Conservation (phyloP, 441 rosid species). For the Manihot esculenta region DNA sequence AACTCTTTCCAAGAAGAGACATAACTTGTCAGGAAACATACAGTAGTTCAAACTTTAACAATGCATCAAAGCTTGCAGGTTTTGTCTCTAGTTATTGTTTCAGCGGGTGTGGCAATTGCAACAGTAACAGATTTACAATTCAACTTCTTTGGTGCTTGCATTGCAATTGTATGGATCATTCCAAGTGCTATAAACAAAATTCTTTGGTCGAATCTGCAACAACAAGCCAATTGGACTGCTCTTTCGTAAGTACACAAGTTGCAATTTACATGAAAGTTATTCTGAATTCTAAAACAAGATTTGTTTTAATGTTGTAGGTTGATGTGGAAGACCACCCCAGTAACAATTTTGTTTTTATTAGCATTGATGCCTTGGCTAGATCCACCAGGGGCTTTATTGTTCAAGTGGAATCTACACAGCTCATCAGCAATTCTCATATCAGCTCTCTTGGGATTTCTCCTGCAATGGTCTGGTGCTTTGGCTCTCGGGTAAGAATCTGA, state of each 20-base stretch:
- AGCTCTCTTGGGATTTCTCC: conserved; percentile 86
- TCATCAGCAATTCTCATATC: conserved; percentile 62
- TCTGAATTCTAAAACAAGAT: no score
- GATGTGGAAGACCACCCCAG: conserved; percentile 98
- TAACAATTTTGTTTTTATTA: conserved; percentile 73
- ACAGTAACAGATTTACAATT: conserved; percentile 86
- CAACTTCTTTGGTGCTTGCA: conserved; percentile 72
- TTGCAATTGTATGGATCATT: conserved; percentile 80
- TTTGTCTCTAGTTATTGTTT: conserved; percentile 65
- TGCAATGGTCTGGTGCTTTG: conserved; percentile 96
- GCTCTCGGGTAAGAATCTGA: conserved; percentile 71
- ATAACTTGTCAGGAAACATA: no score
- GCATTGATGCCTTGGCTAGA: conserved; percentile 93
- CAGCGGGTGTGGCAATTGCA: conserved; percentile 83
- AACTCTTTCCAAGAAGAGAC: no score
- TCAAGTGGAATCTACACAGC: conserved; percentile 73
- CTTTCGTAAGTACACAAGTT: conserved; percentile 52
- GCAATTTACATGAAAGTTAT: no score
- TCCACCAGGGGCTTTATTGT: conserved; percentile 79
- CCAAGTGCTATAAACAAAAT: conserved; percentile 92
- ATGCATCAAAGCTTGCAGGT: conserved; percentile 41
- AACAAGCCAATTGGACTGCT: conserved; percentile 91
- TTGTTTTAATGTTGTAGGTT: conserved; percentile 39
- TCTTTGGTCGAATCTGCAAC: conserved; percentile 91
- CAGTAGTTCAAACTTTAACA: background rate